These are phyloP conservation scores for Monosporascus sp. DNA, from an alignment of 2,329 filamentous ascomycete species.

Conservation along the genomic window DNA sequence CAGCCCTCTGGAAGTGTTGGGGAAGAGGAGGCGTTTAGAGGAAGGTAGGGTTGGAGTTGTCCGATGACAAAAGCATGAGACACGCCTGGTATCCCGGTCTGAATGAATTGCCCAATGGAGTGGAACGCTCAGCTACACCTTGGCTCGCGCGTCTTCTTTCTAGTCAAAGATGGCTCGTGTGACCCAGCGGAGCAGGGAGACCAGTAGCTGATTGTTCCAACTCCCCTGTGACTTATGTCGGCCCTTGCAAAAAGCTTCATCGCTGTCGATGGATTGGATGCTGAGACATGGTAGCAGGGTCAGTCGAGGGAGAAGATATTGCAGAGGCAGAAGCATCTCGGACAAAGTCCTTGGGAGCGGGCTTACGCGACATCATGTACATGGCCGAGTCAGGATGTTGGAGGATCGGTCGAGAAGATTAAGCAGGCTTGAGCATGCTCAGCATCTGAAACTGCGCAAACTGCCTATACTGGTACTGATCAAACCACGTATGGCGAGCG, in stretches of 20 bases:
- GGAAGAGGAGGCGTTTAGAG: slow-evolving; percentile 21
- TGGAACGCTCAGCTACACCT: no score
- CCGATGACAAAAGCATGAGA: slow-evolving; percentile 10
- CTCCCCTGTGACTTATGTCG: neutral
- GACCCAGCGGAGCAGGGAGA: neutral
- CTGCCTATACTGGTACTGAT: neutral
- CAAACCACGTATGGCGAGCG: neutral
- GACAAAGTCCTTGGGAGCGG: neutral
- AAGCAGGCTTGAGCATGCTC: neutral
- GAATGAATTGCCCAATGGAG: neutral
- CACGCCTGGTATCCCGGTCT: neutral
- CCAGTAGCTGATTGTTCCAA: neutral
- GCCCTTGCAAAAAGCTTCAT: neutral
- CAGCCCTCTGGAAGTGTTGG: slow-evolving; percentile 10
- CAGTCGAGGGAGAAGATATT: neutral
- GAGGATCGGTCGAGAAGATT: neutral
- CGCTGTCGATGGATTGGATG: neutral
- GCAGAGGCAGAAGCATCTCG: neutral
- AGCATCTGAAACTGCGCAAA: neutral
- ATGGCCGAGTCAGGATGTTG: neutral
- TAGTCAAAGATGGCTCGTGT: neutral
- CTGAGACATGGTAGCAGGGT: neutral
- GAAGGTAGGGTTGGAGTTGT: slow-evolving; percentile 23
- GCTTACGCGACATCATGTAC: neutral
- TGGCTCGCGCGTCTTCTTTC: neutral